These are phyloP conservation scores for Aspergillus glaucus DNA, from an alignment of 2,329 filamentous ascomycete species.

Conservation along the genomic window DNA sequence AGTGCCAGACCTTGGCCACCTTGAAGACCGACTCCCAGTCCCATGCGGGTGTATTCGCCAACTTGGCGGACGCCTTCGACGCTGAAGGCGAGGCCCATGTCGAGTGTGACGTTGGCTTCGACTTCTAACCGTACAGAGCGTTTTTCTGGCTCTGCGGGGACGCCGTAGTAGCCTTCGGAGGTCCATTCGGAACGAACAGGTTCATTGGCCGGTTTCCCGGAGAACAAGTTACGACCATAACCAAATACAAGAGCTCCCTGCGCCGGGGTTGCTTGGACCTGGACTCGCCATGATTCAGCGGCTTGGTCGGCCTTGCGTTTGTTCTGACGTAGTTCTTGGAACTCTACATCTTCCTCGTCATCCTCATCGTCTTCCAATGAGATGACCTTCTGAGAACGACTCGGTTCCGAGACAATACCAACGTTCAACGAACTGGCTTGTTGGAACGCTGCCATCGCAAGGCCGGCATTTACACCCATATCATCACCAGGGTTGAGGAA, in stretches of 20 bases:
- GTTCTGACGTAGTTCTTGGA: slow-evolving; percentile 13
- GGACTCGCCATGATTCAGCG: slow-evolving; percentile 30
- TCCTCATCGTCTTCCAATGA: slow-evolving; percentile 17
- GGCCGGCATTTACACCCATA: slow-evolving; percentile 18
- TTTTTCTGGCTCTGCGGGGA: slow-evolving; percentile 20
- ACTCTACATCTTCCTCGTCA: slow-evolving; percentile 16
- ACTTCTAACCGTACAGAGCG: slow-evolving; percentile 32
- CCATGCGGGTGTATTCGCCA: slow-evolving; percentile 33
- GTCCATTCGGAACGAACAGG: slow-evolving; percentile 35
- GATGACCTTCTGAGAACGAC: slow-evolving; percentile 7
- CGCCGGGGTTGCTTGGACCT: slow-evolving; percentile 22
- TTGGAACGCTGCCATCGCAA: slow-evolving; percentile 10
- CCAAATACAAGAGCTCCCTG: slow-evolving; percentile 23
- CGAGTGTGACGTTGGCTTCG: slow-evolving; percentile 17
- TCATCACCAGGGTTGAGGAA: slow-evolving; percentile 18
- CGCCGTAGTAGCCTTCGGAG: slow-evolving; percentile 32
- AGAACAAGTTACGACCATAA: slow-evolving; percentile 35
- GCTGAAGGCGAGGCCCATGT: slow-evolving; percentile 28
- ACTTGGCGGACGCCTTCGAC: slow-evolving; percentile 32
- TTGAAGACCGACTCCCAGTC: slow-evolving; percentile 34
- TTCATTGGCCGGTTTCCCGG: slow-evolving; percentile 25
- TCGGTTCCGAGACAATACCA: slow-evolving; percentile 25
- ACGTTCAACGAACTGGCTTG: slow-evolving; percentile 28
- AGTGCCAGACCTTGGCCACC: slow-evolving; percentile 29
- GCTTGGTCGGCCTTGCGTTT: slow-evolving; percentile 15